phyloP scores from a whole-genome alignment of 371 early-diverging fungal genomes.

The Rhizomucor pusillus region DNA sequence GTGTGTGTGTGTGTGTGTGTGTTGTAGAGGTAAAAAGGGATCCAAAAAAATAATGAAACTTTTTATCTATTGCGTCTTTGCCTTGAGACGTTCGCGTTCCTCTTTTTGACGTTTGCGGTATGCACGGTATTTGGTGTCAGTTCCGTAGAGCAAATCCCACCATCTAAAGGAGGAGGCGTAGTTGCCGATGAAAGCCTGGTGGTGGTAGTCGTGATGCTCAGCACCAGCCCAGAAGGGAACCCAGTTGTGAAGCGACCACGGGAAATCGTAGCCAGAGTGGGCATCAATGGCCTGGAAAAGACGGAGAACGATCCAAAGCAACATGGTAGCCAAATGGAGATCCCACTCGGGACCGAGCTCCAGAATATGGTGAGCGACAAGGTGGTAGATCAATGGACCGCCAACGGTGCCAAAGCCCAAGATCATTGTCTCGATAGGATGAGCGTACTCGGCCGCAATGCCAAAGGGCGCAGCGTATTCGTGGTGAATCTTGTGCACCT shows the following conservation, averaged over 20 bases:
- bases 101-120: conserved; percentile 49
- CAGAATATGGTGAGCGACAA: conserved; percentile 10
- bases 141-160: conserved; percentile 83
- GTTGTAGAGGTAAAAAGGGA: background rate
- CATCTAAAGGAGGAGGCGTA: conserved; percentile 79
- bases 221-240: conserved; percentile 82
- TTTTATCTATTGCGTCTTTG: conserved; percentile 4
- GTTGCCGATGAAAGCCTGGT: conserved; percentile 79
- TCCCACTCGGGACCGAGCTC: conserved; percentile 42
- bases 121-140: conserved; percentile 74
- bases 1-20: background rate
- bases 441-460: conserved; percentile 84
- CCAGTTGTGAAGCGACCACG: conserved; percentile 79
- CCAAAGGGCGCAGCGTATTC: conserved; percentile 92
- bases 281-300: conserved; percentile 86
- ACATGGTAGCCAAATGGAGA: conserved; percentile 77
- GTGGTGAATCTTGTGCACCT: conserved; percentile 93
- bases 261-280: conserved; percentile 95
- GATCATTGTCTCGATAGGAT: conserved; percentile 76
- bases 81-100: conserved; percentile 17
- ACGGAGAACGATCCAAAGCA: conserved; percentile 76
- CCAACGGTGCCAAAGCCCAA: conserved; percentile 76
- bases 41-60: background rate
- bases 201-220: conserved; percentile 87
- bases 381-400: conserved; percentile 63